Evolutionary conservation across 2,329 filamentous ascomycete genomes (phyloP).

Genomic region (Amphichorda felina): DNA sequence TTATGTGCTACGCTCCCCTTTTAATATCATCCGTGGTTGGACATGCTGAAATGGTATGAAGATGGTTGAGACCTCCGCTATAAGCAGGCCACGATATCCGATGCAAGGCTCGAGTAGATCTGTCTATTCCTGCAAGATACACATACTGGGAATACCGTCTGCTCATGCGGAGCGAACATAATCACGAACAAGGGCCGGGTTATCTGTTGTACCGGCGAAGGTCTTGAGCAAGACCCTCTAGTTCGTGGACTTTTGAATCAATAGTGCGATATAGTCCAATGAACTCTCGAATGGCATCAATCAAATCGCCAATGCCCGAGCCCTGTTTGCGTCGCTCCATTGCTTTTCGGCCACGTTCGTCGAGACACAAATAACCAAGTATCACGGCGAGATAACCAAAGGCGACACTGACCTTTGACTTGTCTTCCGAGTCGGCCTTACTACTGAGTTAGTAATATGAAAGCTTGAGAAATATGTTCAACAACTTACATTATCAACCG

Average conservation of each 20-base stretch:
- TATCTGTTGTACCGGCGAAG: constrained; percentile 10
- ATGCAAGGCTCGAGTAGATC: too few relatives aligned
- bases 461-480: not conserved
- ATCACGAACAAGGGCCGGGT: too few relatives aligned
- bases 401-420: constrained; percentile 69
- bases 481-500: constrained; percentile 53
- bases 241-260: constrained; percentile 28
- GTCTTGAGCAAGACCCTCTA: constrained; percentile 24
- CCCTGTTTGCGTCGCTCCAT: constrained; percentile 29
- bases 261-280: constrained; percentile 37
- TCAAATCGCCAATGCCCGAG: constrained; percentile 30
- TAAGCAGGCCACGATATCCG: too few relatives aligned
- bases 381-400: constrained; percentile 80
- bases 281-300: constrained; percentile 43
- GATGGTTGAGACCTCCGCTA: too few relatives aligned
- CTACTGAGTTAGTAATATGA: constrained; percentile 7
- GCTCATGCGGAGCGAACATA: too few relatives aligned
- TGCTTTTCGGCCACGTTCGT: constrained; percentile 27
- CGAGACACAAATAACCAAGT: constrained; percentile 67
- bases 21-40: too few relatives aligned
- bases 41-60: too few relatives aligned
- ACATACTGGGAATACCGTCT: too few relatives aligned
- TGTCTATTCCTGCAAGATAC: too few relatives aligned
- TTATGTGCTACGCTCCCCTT: too few relatives aligned
- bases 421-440: constrained; percentile 59